Conservation (phyloP, 371 early-diverging fungal species). For the Saksenaea vasiformis region DNA sequence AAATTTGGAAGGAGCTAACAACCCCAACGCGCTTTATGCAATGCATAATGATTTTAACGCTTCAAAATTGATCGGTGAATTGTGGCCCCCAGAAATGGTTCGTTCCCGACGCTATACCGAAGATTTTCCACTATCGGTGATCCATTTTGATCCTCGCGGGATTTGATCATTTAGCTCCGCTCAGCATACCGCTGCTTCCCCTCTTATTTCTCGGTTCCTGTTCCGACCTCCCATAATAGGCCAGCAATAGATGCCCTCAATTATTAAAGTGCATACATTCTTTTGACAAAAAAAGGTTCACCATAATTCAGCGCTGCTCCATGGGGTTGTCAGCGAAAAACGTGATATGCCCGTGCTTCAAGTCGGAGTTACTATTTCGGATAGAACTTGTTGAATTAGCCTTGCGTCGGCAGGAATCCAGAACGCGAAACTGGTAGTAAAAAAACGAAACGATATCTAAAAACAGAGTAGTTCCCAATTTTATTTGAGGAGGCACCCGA, state of each 20-base stretch:
- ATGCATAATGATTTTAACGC: background rate
- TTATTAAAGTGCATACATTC: too few relatives aligned
- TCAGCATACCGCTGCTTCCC: background rate
- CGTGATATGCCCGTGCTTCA: background rate
- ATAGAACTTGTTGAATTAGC: background rate
- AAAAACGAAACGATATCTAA: background rate
- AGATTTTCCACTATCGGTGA: background rate
- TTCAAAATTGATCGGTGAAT: background rate
- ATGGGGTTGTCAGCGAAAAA: background rate
- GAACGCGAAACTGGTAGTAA: background rate
- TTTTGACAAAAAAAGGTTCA: too few relatives aligned
- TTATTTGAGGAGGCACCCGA: background rate
- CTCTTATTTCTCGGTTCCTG: background rate
- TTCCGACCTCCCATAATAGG: background rate
- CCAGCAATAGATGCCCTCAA: too few relatives aligned
- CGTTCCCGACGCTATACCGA: background rate
- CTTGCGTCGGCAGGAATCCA: background rate
- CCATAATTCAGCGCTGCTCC: too few relatives aligned
- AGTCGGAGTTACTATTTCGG: background rate
- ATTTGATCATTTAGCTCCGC: background rate
- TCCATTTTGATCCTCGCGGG: background rate
- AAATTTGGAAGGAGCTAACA: too few relatives aligned
- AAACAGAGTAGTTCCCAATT: background rate
- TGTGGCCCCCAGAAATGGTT: background rate
- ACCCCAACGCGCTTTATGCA: too few relatives aligned